These are phyloP conservation scores for Cryptococcus depauperatus DNA, from an alignment of 1,284 basidiomycete genomes.

Conservation along the genomic window DNA sequence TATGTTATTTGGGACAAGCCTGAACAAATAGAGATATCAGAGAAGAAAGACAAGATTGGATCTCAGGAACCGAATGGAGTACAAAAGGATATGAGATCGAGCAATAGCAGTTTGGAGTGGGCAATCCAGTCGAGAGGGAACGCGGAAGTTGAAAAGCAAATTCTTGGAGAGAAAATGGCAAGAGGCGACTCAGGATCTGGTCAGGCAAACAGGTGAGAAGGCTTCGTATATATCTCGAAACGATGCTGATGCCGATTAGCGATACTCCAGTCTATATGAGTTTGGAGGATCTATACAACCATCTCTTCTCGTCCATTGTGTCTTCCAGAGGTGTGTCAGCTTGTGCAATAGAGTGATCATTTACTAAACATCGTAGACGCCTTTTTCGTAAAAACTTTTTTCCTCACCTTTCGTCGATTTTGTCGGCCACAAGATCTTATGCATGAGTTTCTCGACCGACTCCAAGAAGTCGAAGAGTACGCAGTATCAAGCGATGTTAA, in stretches of 20 bases:
- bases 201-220: background rate
- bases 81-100: background rate
- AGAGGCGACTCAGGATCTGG: background rate
- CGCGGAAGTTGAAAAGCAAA: background rate
- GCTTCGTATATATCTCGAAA: background rate
- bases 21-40: background rate
- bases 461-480: constrained; percentile 29
- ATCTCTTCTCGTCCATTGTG: constrained; percentile 36
- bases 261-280: constrained; percentile 17
- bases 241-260: constrained; percentile 1
- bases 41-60: background rate
- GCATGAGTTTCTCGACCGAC: constrained; percentile 31
- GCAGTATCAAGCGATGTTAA: constrained; percentile 30
- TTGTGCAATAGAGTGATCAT: background rate
- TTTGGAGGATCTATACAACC: constrained; percentile 30
- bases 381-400: constrained; percentile 36
- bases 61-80: background rate
- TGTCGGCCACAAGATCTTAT: constrained; percentile 35
- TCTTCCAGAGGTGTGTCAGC: constrained; percentile 23
- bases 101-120: background rate
- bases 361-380: constrained; percentile 21
- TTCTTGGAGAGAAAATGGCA: background rate
- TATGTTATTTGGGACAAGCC: background rate
- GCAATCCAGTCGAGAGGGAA: background rate
- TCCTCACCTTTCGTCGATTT: constrained; percentile 43